Conservation (phyloP, 1,284 basidiomycete species). For the Singerocomus rubriflavus region DNA sequence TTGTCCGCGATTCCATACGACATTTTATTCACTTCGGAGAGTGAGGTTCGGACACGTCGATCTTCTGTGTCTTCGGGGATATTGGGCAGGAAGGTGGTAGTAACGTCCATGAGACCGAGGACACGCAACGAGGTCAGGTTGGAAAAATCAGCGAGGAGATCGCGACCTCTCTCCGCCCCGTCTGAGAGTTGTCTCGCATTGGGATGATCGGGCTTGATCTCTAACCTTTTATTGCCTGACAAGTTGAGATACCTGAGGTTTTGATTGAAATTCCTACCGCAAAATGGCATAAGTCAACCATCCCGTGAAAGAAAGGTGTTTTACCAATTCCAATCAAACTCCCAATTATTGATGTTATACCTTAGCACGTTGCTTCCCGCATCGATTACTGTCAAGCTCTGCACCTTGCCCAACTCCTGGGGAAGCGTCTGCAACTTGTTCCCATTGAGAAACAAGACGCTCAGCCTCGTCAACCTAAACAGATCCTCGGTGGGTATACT, state of each 20-base stretch:
- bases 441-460: slow-evolving; percentile 87
- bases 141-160: slow-evolving; percentile 82
- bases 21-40: slow-evolving; percentile 90
- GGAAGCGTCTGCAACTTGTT: slow-evolving; percentile 94
- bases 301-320: slow-evolving; percentile 20
- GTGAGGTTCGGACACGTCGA: slow-evolving; percentile 88
- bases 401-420: slow-evolving; percentile 84
- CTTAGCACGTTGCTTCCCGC: slow-evolving; percentile 94
- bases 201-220: slow-evolving; percentile 68
- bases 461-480: slow-evolving; percentile 62
- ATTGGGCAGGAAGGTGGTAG: slow-evolving; percentile 73
- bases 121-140: slow-evolving; percentile 79
- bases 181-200: slow-evolving; percentile 22
- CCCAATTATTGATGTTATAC: slow-evolving; percentile 99
- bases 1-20: slow-evolving; percentile 97
- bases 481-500: slow-evolving; percentile 89
- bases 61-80: slow-evolving; percentile 92
- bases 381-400: slow-evolving; percentile 81
- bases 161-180: slow-evolving; percentile 23
- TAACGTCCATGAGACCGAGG: slow-evolving; percentile 97
- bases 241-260: slow-evolving; percentile 89
- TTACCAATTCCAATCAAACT: slow-evolving; percentile 99
- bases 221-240: slow-evolving; percentile 86
- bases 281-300: slow-evolving; percentile 5
- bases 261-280: slow-evolving; percentile 91